Evolutionary conservation across 306 rosid genomes (phyloP).

Genomic region (Erythrophleum fordii): DNA sequence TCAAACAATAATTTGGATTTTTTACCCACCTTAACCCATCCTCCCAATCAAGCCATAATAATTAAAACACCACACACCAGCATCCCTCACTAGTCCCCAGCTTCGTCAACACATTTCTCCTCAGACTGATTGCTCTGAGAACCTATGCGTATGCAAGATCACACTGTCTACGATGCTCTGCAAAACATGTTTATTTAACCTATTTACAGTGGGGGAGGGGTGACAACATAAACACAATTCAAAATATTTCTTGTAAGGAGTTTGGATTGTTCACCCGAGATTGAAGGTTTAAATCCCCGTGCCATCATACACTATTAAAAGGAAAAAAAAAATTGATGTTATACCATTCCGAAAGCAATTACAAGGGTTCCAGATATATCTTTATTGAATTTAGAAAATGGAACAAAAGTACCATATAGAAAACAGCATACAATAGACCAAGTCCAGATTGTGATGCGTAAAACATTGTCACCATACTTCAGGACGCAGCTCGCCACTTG

Average conservation of each 20-base stretch:
- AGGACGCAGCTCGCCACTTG: slow-evolving; percentile 93
- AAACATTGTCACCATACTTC: slow-evolving; percentile 84
- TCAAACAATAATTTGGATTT: too few relatives aligned
- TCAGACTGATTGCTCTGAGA: neutral
- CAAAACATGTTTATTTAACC: neutral
- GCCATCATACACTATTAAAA: neutral
- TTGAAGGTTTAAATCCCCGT: neutral
- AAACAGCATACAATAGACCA: slow-evolving; percentile 35
- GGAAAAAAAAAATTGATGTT: slow-evolving; percentile 28
- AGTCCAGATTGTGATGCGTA: slow-evolving; percentile 31
- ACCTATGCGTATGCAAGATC: neutral
- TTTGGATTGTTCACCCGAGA: neutral
- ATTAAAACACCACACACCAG: too few relatives aligned
- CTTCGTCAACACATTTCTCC: neutral
- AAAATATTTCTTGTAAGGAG: too few relatives aligned
- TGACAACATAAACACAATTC: neutral
- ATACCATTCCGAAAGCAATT: slow-evolving; percentile 30
- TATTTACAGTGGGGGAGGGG: neutral
- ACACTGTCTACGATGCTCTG: neutral
- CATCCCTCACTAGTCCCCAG: neutral
- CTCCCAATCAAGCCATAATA: too few relatives aligned
- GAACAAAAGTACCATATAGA: slow-evolving; percentile 39
- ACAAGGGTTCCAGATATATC: slow-evolving; percentile 42
- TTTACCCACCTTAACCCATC: too few relatives aligned
- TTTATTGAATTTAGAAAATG: slow-evolving; percentile 56